phyloP scores from a whole-genome alignment of 495 filamentous ascomycete species.

The Penicillium simplicissimum region DNA sequence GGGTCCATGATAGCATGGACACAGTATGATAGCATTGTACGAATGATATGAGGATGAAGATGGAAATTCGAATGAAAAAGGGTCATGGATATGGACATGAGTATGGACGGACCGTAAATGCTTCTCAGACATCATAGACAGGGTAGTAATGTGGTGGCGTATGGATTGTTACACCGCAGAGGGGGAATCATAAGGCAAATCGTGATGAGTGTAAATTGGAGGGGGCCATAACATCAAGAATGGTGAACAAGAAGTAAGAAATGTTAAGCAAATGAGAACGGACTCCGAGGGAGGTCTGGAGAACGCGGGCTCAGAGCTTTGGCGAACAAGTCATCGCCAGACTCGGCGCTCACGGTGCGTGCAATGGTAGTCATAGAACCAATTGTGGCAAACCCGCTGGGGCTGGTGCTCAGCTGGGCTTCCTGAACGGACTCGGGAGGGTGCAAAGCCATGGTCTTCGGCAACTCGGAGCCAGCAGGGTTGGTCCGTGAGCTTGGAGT shows the following conservation, averaged over 20 bases:
- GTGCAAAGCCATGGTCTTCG: conserved; percentile 39
- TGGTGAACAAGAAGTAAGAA: background rate
- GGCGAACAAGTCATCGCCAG: conserved; percentile 76
- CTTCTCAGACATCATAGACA: background rate
- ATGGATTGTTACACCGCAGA: conserved; percentile 28
- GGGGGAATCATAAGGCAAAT: conserved; percentile 35
- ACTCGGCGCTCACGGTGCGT: conserved; percentile 41
- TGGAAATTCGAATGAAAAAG: background rate
- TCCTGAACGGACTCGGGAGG: conserved; percentile 45
- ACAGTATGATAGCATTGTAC: conserved; percentile 19
- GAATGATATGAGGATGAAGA: conserved; percentile 25
- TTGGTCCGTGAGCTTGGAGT: conserved; percentile 19
- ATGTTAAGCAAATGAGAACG: conserved; percentile 56
- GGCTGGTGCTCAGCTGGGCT: conserved; percentile 38
- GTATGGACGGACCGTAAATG: background rate
- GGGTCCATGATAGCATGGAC: conserved; percentile 3
- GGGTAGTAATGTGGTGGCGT: conserved; percentile 1
- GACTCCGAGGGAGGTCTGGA: conserved; percentile 75
- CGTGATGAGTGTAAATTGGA: conserved; percentile 9
- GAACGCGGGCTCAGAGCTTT: conserved; percentile 77
- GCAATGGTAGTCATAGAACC: conserved; percentile 32
- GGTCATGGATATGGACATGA: background rate
- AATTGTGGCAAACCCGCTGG: conserved; percentile 40
- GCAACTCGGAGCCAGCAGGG: conserved; percentile 13
- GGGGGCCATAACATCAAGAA: background rate